Evolutionary conservation across 768 basidiomycete species (phyloP), one percentile per base, ranked within the genome.

Genomic region (Zangia roseola): DNA sequence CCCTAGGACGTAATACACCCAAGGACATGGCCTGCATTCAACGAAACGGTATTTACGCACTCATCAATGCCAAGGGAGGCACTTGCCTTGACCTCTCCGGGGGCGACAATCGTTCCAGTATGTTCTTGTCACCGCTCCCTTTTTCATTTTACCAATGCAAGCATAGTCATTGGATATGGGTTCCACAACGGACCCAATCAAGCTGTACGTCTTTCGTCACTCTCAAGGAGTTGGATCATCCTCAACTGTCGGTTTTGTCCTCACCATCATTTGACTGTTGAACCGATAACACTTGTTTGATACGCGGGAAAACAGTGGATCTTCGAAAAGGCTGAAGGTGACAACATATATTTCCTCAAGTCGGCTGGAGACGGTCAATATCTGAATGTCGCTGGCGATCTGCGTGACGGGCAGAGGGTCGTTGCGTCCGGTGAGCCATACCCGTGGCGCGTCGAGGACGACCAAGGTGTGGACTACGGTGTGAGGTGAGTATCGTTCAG

Each of bases 51-150:
- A 69, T 57, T 0, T 83, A 79, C 67, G 69, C 55, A 28, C 71
- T 84, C 55, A 68, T 60, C 34, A 85, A 84, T 63, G 71, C 64
- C 57, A 75, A 80, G 63, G 69, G 73, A 8, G 74, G 73, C 3
- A 83, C 76, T 5, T 77, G 72, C 23, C 53, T 82, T 21, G 81
- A 84, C 56, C 71, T 84, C 47, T 83, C 82, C 16, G 80, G 74
- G 4, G 68, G 49, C 8, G 81, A 83, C 58, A 72, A 77, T 49
- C 59, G 39, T 8, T 71, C 78, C 40, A 71, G 79, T 79, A 49
- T 23, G 76, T 66, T 5, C 34, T 31, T 14, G 13, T 6, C 13
- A 31, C 14, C 5, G 2, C 5, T 13, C 0, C 4, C 9, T 12
- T 6, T 35, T 16, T 37, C 31, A 17, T 12, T 40, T 45, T 35